Evolutionary conservation across 2,329 filamentous ascomycete species (phyloP), one percentile per base, ranked within the genome.

Genomic region (Phialophora verrucosa): DNA sequence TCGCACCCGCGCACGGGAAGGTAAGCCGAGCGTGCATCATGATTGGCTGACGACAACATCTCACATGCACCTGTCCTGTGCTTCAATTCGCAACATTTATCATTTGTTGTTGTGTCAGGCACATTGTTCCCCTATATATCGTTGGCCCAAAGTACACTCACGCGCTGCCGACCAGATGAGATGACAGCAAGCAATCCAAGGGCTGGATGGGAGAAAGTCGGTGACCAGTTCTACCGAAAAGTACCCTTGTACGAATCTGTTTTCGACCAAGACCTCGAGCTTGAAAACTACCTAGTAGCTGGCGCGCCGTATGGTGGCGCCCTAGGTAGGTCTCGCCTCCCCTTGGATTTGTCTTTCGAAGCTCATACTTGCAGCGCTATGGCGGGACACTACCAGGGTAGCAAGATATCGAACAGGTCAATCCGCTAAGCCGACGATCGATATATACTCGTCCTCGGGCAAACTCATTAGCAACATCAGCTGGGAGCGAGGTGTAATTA

Each of bases 261-360:
- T 71, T 99, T 98, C 78, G 93, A 97, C 79, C 87, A 91, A 76
- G 93, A 97, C 76, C 84, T 97, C 69, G 93, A 99, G 81, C 87
- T 99, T 72, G 93, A 97, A 83, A 96, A 95, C 82, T 96, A 96
- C 82, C 85, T 94, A 74, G 89, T 97, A 75, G 89, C 90, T 65
- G 95, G 93, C 75, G 96, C 95, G 77, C 93, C 93, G 27, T 97
- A 95, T 79, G 93, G 91, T 74, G 95, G 95, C 75, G 93, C 95
- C 76, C 84, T 98, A 83, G 93, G 93, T 97, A 88, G 78, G 84
- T 74, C 50, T 53, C 2, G 35, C 25, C 17, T 5, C 17, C 17
- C 17, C 27, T 25, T 42, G 8, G 20, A 20, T 3, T 11, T 32
- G 4, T 5, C 5, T 8, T 47, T 70, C 50, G 54, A 65, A 62